These are phyloP conservation scores for Sutorius eximius DNA, from an alignment of 1,284 basidiomycete genomes.

Conservation along the genomic window DNA sequence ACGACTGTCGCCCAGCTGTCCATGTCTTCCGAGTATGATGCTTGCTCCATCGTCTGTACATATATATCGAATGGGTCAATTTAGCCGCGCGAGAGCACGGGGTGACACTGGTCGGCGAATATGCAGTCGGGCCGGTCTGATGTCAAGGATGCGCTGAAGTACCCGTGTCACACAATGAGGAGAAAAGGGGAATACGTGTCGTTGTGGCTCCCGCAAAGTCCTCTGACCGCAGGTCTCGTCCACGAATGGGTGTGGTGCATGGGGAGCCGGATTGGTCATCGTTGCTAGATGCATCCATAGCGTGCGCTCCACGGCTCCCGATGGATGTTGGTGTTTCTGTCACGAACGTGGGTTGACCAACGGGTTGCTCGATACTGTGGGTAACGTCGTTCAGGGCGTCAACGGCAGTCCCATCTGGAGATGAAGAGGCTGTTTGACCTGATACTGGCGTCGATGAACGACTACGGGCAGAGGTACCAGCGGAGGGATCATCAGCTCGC, in stretches of 20 bases:
- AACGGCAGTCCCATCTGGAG: conserved; percentile 25
- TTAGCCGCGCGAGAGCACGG: conserved; percentile 12
- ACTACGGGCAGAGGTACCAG: conserved; percentile 15
- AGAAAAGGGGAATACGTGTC: conserved; percentile 27
- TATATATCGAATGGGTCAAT: conserved; percentile 16
- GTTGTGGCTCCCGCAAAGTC: conserved; percentile 13
- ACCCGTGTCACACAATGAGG: conserved; percentile 29
- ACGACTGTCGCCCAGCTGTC: conserved; percentile 14
- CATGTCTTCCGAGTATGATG: conserved; percentile 19
- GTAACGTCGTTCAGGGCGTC: conserved; percentile 28
- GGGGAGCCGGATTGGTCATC: conserved; percentile 15
- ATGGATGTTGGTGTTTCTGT: conserved; percentile 11
- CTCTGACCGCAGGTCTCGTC: conserved; percentile 10
- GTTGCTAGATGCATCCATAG: conserved; percentile 4
- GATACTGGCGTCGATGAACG: conserved; percentile 34
- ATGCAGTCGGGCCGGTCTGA: conserved; percentile 38
- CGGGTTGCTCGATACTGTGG: conserved; percentile 29
- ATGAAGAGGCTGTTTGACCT: conserved; percentile 39
- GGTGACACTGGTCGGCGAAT: conserved; percentile 30
- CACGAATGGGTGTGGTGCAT: conserved; percentile 1
- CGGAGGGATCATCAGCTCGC: conserved; percentile 12
- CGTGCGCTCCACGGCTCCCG: conserved; percentile 12
- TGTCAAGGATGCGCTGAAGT: conserved; percentile 32
- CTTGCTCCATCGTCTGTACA: conserved; percentile 21
- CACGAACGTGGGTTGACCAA: conserved; percentile 19